Conservation (phyloP, 2,329 filamentous ascomycete species). For the Paecilomyces formosus region DNA sequence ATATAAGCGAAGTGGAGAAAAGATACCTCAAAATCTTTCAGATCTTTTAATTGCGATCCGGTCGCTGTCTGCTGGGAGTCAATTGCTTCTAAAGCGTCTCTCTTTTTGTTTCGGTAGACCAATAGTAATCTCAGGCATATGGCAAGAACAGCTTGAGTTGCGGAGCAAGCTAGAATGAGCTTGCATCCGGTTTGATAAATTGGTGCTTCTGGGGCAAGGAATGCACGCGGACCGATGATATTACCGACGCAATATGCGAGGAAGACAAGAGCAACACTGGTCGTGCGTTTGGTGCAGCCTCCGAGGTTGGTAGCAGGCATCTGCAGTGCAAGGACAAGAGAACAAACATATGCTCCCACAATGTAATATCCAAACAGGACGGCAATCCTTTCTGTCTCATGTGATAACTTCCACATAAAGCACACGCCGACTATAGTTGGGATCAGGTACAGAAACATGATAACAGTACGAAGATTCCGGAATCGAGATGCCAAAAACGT, state of each 20-base stretch:
- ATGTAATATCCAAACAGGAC: constrained; percentile 48
- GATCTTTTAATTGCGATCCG: background rate
- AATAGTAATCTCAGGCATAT: constrained; percentile 1
- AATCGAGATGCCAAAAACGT: constrained; percentile 47
- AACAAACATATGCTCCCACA: background rate
- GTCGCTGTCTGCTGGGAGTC: background rate
- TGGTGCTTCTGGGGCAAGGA: constrained; percentile 34
- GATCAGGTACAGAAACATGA: background rate
- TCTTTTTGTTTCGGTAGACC: constrained; percentile 1
- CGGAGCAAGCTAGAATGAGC: constrained; percentile 34
- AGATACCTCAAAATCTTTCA: background rate
- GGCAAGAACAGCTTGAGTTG: constrained; percentile 1
- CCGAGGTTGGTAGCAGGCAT: constrained; percentile 42
- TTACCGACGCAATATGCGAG: constrained; percentile 38
- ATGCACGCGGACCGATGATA: constrained; percentile 42
- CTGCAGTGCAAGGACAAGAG: constrained; percentile 47
- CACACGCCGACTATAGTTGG: background rate
- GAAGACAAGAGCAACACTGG: constrained; percentile 39
- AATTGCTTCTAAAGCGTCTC: background rate
- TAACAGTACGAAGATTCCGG: background rate
- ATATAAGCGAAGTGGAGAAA: background rate
- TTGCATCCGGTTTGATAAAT: constrained; percentile 47
- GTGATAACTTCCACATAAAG: background rate
- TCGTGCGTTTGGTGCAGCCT: constrained; percentile 45
- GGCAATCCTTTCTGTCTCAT: constrained; percentile 43